A percentile compares a stretch with the other conserved stretches of the same genome.
Evolutionary conservation across 73 alveolate genomes (phyloP).

Genomic region (Chromera velia): DNA sequence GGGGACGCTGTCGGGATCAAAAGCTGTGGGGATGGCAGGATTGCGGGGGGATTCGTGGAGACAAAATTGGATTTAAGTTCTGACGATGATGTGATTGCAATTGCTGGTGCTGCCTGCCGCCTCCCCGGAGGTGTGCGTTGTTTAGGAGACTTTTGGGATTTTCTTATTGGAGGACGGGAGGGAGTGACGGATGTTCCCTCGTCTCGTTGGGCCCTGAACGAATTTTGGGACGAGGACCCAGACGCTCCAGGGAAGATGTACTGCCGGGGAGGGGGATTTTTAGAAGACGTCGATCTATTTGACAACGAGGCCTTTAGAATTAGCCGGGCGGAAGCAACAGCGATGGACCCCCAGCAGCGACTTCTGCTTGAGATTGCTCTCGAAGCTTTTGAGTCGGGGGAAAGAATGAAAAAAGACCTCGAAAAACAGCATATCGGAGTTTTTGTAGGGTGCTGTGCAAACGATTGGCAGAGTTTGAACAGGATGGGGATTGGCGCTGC

Average conservation of each 20-base stretch:
- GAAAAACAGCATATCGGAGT: not conserved
- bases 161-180: constrained; percentile 11
- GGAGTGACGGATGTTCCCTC: constrained; percentile 34
- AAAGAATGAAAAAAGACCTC: not conserved
- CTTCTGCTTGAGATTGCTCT: constrained; percentile 8
- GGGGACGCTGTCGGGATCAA: no score
- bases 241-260: constrained; percentile 43
- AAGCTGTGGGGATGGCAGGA: no score
- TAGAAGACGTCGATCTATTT: constrained; percentile 18
- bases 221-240: constrained; percentile 33
- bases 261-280: not conserved
- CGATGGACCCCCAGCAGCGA: constrained; percentile 49
- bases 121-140: not conserved
- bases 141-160: not conserved
- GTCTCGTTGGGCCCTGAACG: constrained; percentile 40
- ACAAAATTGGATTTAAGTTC: not conserved
- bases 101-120: not conserved
- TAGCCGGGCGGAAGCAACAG: constrained; percentile 28
- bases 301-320: constrained; percentile 31
- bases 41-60: no score
- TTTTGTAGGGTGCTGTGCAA: not conserved
- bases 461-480: no score
- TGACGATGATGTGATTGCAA: not conserved
- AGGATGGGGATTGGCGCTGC: no score
- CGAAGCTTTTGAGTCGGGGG: not conserved